These are phyloP conservation scores for Trichoderma asperelloides DNA, from an alignment of 495 filamentous ascomycete genomes.

Conservation along the genomic window DNA sequence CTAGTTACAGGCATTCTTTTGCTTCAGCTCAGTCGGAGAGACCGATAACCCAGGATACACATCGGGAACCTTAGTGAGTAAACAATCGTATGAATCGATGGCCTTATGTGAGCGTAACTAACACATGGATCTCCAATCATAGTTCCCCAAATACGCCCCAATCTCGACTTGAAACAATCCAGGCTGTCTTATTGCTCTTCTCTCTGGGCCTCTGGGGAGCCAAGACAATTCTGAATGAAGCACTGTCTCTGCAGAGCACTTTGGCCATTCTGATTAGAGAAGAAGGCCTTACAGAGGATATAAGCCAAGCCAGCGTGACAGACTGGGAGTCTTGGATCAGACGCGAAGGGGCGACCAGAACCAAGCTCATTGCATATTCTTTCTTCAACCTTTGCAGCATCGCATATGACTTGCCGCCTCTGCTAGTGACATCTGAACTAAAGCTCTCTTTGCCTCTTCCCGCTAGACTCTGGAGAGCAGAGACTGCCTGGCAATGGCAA, in stretches of 20 bases:
- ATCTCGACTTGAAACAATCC: conserved; percentile 45
- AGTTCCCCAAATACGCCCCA: conserved; percentile 44
- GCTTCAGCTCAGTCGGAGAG: conserved; percentile 42
- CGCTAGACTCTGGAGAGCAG: conserved; percentile 44
- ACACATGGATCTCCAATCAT: conserved; percentile 8
- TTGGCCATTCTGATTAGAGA: conserved; percentile 47
- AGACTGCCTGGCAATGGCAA: conserved; percentile 41
- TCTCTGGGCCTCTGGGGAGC: conserved; percentile 49
- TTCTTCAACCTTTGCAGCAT: conserved; percentile 53
- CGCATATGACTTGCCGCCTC: conserved; percentile 47
- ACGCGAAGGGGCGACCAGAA: conserved; percentile 42
- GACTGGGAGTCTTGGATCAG: conserved; percentile 54
- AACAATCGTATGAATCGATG: conserved; percentile 12
- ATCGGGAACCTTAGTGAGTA: conserved; percentile 45
- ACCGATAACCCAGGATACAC: conserved; percentile 42
- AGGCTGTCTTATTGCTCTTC: conserved; percentile 47
- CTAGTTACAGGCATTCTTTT: conserved; percentile 41
- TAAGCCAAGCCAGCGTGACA: conserved; percentile 23
- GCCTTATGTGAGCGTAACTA: conserved; percentile 14
- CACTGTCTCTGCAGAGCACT: conserved; percentile 42
- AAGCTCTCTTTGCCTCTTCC: conserved; percentile 51
- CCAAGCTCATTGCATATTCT: conserved; percentile 48
- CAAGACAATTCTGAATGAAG: conserved; percentile 48
- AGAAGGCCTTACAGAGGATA: conserved; percentile 38
- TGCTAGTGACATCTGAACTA: conserved; percentile 54